These are phyloP conservation scores for Bauhinia variegata DNA, from an alignment of 306 rosid genomes.

Conservation along the genomic window DNA sequence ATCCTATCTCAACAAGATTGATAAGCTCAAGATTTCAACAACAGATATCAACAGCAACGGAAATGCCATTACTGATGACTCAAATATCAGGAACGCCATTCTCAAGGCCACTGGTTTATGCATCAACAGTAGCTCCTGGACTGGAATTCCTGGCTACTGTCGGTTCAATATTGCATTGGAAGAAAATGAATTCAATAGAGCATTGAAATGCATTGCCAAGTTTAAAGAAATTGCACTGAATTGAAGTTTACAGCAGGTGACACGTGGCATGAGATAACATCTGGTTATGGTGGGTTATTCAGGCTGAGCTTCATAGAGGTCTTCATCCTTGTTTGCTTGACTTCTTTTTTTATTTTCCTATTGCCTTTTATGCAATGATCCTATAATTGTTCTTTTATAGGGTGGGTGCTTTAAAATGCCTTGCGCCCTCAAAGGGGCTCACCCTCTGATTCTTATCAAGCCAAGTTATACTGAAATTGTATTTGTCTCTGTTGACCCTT, in stretches of 20 bases:
- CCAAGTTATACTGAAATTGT: slow-evolving; percentile 16
- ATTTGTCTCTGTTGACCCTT: not conserved
- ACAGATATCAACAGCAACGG: slow-evolving; percentile 38
- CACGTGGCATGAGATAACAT: not conserved
- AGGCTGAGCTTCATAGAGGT: not conserved
- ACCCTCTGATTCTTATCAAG: not conserved
- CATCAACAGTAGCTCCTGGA: slow-evolving; percentile 92
- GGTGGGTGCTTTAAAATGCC: too few relatives aligned
- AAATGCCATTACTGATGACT: slow-evolving; percentile 50
- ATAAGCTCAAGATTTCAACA: slow-evolving; percentile 44
- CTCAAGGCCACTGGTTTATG: slow-evolving; percentile 79
- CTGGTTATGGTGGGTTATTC: not conserved
- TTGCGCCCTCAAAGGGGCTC: not conserved
- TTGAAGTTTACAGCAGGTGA: slow-evolving; percentile 16
- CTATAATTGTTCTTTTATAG: not conserved
- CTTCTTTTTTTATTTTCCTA: not conserved
- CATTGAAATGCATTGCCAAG: slow-evolving; percentile 77
- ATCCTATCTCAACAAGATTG: slow-evolving; percentile 66
- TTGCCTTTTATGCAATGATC: slow-evolving; percentile 11
- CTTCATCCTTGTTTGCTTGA: not conserved
- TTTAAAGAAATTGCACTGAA: slow-evolving; percentile 48
- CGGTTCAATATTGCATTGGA: slow-evolving; percentile 83
- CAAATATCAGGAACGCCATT: slow-evolving; percentile 71
- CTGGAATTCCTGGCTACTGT: slow-evolving; percentile 94
- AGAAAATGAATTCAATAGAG: slow-evolving; percentile 72